Conservation (phyloP, 768 basidiomycete species). For the Plicaturopsis crispa region DNA sequence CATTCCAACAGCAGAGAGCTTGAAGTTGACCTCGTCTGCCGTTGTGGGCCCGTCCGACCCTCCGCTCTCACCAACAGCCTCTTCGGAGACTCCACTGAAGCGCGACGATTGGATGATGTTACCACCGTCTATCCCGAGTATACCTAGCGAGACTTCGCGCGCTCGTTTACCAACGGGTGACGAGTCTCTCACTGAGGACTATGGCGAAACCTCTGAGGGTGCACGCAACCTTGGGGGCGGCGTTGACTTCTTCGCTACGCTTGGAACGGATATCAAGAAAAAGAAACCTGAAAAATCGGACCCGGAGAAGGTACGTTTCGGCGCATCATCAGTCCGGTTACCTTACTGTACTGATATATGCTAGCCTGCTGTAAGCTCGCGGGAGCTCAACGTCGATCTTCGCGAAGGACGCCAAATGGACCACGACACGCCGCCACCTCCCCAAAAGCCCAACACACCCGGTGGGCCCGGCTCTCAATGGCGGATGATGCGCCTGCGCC, state of each 20-base stretch:
- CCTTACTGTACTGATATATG: too few species aligned
- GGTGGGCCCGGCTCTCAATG: slow-evolving; percentile 93
- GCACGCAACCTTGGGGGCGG: slow-evolving; percentile 45
- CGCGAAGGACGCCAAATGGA: slow-evolving; percentile 33
- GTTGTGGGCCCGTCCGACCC: slow-evolving; percentile 34
- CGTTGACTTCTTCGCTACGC: slow-evolving; percentile 83
- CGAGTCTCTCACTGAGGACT: slow-evolving; percentile 58
- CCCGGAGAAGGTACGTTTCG: slow-evolving; percentile 56
- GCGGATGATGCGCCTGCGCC: slow-evolving; percentile 95
- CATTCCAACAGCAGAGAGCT: slow-evolving; percentile 69
- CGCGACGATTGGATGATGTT: slow-evolving; percentile 90
- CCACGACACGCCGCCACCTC: slow-evolving; percentile 30
- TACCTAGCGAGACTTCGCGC: slow-evolving; percentile 16
- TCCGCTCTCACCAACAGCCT: slow-evolving; percentile 35
- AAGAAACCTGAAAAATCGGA: slow-evolving; percentile 56
- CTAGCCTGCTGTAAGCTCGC: slow-evolving; percentile 54
- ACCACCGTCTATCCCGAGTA: slow-evolving; percentile 26
- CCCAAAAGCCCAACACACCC: slow-evolving; percentile 49
- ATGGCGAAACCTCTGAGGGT: slow-evolving; percentile 41
- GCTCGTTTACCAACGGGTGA: slow-evolving; percentile 20
- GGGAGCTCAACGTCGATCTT: slow-evolving; percentile 56
- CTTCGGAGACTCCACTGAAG: slow-evolving; percentile 42
- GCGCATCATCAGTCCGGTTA: too few species aligned
- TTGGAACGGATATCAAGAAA: slow-evolving; percentile 72
- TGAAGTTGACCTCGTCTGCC: slow-evolving; percentile 61